These are phyloP conservation scores for Penicillium sclerotiorum DNA, from an alignment of 2,329 filamentous ascomycete species.

Conservation along the genomic window DNA sequence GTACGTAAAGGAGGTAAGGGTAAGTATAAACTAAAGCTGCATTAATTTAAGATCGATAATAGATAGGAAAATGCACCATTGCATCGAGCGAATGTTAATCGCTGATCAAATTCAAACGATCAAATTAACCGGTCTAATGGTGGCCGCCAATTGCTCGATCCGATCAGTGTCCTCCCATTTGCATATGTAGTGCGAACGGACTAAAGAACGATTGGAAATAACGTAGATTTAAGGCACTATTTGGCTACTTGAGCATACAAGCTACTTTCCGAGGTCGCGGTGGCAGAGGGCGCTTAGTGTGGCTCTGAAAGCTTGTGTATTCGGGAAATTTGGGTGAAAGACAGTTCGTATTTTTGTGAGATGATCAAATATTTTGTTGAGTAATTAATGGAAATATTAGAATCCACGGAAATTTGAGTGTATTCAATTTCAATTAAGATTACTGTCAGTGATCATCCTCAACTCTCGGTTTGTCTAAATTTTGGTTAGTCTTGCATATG, in stretches of 20 bases:
- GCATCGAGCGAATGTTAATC: no score
- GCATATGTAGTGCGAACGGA: background rate
- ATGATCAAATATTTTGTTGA: background rate
- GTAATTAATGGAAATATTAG: background rate
- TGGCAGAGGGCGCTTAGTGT: no score
- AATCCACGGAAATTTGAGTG: background rate
- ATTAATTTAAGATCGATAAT: no score
- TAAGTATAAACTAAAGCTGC: no score
- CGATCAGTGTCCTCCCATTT: background rate
- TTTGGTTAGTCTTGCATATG: no score
- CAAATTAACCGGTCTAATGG: background rate
- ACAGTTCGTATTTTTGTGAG: background rate
- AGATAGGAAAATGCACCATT: no score
- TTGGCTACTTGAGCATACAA: background rate
- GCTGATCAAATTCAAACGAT: background rate
- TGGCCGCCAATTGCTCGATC: background rate
- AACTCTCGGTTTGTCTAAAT: no score
- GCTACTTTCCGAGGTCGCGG: background rate
- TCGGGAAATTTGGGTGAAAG: background rate
- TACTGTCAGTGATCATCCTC: background rate
- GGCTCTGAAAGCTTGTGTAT: background rate
- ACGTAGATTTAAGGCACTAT: background rate
- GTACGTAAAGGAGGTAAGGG: no score
- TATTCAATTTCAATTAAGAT: background rate
- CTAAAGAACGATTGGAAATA: background rate